Conservation (phyloP, 1,284 basidiomycete genomes). For the Megacollybia platyphylla region DNA sequence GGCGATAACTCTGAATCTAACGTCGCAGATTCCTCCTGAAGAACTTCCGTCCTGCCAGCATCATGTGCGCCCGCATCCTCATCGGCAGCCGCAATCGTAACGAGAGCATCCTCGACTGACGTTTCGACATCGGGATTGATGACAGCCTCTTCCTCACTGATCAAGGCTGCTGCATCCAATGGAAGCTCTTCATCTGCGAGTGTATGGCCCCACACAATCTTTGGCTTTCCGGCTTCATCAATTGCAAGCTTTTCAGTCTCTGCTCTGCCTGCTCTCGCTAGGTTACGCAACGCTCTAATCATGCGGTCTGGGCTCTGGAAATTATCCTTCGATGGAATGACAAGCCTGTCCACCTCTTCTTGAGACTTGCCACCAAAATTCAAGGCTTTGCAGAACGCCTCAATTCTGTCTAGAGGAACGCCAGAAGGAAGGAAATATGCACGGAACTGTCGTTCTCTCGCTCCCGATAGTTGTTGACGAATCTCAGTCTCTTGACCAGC, state of each 20-base stretch:
- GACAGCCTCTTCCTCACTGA: neutral
- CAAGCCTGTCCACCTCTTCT: slow-evolving; percentile 3
- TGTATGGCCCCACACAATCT: slow-evolving; percentile 21
- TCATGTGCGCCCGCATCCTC: neutral
- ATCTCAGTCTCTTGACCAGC: slow-evolving; percentile 18
- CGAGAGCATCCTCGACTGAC: neutral
- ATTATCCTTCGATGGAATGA: slow-evolving; percentile 11
- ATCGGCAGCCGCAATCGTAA: neutral
- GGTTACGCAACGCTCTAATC: slow-evolving; percentile 18
- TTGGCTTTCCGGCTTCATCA: slow-evolving; percentile 19
- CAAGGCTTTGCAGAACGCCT: slow-evolving; percentile 32
- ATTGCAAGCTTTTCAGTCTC: slow-evolving; percentile 15
- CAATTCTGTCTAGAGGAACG: slow-evolving; percentile 27
- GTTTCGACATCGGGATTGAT: neutral
- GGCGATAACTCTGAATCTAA: neutral
- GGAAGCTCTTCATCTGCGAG: neutral
- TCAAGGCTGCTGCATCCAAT: neutral
- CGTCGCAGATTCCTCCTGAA: neutral
- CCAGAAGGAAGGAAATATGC: slow-evolving; percentile 35
- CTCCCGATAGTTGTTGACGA: slow-evolving; percentile 16
- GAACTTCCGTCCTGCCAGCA: neutral
- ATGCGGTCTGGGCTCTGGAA: slow-evolving; percentile 16
- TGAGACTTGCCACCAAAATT: slow-evolving; percentile 25
- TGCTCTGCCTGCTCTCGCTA: slow-evolving; percentile 22
- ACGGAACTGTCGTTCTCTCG: slow-evolving; percentile 26